phyloP scores from a whole-genome alignment of 352 stramenopile species.

The Phytophthora podocarpi region DNA sequence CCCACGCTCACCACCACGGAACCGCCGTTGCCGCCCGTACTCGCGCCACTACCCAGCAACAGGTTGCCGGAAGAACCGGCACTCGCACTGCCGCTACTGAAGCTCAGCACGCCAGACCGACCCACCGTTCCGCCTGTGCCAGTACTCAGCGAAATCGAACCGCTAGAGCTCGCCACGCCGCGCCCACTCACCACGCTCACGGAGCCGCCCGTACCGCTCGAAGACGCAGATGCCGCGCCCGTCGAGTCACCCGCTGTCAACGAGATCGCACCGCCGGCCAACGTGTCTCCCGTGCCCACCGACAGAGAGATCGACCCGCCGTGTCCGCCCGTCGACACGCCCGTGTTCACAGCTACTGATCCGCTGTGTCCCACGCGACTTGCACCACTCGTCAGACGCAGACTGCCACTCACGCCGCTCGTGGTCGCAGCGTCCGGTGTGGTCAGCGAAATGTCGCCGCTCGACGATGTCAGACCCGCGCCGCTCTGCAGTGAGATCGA shows the following conservation, averaged over 20 bases:
- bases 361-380: conserved; percentile 32
- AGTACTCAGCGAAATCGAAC: conserved; percentile 25
- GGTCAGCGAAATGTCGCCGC: conserved; percentile 28
- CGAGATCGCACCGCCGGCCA: conserved; percentile 18
- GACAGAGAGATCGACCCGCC: conserved; percentile 20
- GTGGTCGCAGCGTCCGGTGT: conserved; percentile 12
- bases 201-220: too few relatives aligned
- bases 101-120: conserved; percentile 14
- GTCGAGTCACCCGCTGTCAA: conserved; percentile 3
- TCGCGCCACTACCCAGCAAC: conserved; percentile 14
- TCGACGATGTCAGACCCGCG: conserved; percentile 8
- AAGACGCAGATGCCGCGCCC: too few relatives aligned
- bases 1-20: conserved; percentile 28
- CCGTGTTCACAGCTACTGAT: too few relatives aligned
- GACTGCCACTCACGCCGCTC: conserved; percentile 26
- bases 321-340: conserved; percentile 12
- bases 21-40: conserved; percentile 27
- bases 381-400: conserved; percentile 18
- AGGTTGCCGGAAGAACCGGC: conserved; percentile 15
- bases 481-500: conserved; percentile 29
- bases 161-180: conserved; percentile 27
- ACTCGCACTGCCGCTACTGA: conserved; percentile 13
- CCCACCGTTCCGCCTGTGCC: conserved; percentile 6
- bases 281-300: conserved; percentile 4
- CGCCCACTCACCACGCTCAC: conserved; percentile 27